phyloP scores from a whole-genome alignment of 805 yeast genomes.

The Kazachstania psychrophila region DNA sequence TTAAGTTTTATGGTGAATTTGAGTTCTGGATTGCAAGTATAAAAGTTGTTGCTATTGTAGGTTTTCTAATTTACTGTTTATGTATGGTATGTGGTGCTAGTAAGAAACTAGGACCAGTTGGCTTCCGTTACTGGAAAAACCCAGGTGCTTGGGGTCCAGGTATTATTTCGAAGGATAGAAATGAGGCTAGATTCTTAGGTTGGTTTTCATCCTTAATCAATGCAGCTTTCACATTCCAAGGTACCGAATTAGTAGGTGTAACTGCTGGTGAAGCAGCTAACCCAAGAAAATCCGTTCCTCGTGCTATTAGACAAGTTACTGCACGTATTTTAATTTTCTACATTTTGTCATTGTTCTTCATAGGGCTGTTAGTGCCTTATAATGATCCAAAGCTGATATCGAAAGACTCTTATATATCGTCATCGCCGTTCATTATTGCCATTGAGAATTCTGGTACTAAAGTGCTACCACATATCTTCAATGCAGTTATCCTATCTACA shows the following conservation, averaged over 20 bases:
- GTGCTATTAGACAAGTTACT: slow-evolving; percentile 61
- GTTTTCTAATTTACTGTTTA: slow-evolving; percentile 58
- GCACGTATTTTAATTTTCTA: slow-evolving; percentile 58
- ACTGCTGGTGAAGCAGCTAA: slow-evolving; percentile 66
- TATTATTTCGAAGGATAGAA: slow-evolving; percentile 37
- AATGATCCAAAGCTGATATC: slow-evolving; percentile 45
- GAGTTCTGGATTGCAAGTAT: slow-evolving; percentile 67
- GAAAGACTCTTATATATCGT: slow-evolving; percentile 34
- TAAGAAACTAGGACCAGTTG: slow-evolving; percentile 47
- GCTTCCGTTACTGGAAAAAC: slow-evolving; percentile 73
- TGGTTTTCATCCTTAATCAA: slow-evolving; percentile 60
- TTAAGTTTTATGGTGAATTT: slow-evolving; percentile 60
- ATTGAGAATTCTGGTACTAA: slow-evolving; percentile 58
- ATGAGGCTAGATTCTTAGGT: slow-evolving; percentile 55
- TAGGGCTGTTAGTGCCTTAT: slow-evolving; percentile 63
- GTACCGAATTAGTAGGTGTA: slow-evolving; percentile 68
- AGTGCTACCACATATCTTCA: slow-evolving; percentile 59
- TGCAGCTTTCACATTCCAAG: slow-evolving; percentile 76
- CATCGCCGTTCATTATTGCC: slow-evolving; percentile 69
- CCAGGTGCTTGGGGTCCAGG: slow-evolving; percentile 75
- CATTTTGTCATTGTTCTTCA: slow-evolving; percentile 54
- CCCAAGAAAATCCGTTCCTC: slow-evolving; percentile 63
- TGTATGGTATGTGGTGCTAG: slow-evolving; percentile 74
- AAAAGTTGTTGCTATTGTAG: slow-evolving; percentile 59
- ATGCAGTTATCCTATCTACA: slow-evolving; percentile 58